These are phyloP conservation scores for Metschnikowia corniflorae DNA, from an alignment of 805 yeast genomes.

Conservation along the genomic window DNA sequence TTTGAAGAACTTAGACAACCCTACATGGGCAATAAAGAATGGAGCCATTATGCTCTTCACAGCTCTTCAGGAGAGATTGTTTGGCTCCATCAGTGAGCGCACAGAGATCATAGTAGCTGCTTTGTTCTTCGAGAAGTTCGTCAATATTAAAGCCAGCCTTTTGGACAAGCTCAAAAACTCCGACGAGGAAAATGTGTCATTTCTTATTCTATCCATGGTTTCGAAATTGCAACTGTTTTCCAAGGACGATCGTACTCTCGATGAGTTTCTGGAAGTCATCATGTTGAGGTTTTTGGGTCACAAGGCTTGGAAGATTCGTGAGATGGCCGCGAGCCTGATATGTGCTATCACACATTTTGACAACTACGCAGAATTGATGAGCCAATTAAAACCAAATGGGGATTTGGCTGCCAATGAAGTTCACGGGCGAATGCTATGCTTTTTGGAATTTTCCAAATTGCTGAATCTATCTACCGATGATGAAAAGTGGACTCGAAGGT, in stretches of 20 bases:
- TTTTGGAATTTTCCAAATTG: constrained; percentile 8
- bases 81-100: constrained; percentile 51
- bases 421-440: constrained; percentile 13
- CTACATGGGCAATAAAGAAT: constrained; percentile 83
- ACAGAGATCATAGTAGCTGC: constrained; percentile 49
- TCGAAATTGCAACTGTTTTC: constrained; percentile 63
- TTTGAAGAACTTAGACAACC: constrained; percentile 58
- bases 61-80: constrained; percentile 73
- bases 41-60: constrained; percentile 93
- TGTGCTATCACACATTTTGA: constrained; percentile 41
- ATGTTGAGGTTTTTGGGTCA: constrained; percentile 41
- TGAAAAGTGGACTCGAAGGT: too few relatives aligned
- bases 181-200: constrained; percentile 49
- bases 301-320: constrained; percentile 78
- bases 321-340: constrained; percentile 74
- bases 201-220: constrained; percentile 72
- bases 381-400: constrained; percentile 17
- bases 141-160: constrained; percentile 49
- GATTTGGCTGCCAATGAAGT: constrained; percentile 3
- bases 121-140: constrained; percentile 66
- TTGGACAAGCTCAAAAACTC: constrained; percentile 34
- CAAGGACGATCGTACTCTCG: constrained; percentile 46
- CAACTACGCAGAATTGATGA: constrained; percentile 17
- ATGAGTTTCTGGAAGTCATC: constrained; percentile 44
- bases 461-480: too few relatives aligned